phyloP scores from a whole-genome alignment of 23 red algal species.

The Gracilariopsis chorda region DNA sequence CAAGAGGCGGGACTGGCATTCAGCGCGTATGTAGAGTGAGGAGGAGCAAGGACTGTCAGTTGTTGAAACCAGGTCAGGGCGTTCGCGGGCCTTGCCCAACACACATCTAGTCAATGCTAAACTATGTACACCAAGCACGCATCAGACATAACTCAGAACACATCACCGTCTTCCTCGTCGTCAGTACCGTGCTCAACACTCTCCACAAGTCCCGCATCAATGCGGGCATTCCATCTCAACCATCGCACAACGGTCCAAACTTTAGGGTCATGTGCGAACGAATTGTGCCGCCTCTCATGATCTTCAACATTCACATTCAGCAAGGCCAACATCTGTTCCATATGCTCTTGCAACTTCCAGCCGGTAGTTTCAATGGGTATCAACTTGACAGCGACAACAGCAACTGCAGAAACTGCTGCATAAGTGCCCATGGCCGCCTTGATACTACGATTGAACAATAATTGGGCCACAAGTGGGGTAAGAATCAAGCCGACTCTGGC shows the following conservation, averaged over 20 bases:
- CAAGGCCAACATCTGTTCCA: slow-evolving; percentile 33
- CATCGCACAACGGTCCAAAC: background rate
- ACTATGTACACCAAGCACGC: too few species aligned
- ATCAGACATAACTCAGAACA: too few species aligned
- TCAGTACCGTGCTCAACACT: background rate
- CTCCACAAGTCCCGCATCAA: background rate
- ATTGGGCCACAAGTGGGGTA: slow-evolving; percentile 44
- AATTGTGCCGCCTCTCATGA: background rate
- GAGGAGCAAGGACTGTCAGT: too few species aligned
- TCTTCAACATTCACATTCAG: background rate
- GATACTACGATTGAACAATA: background rate
- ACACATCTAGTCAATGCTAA: too few species aligned
- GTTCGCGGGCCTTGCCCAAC: too few species aligned
- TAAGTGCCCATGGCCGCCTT: slow-evolving; percentile 34
- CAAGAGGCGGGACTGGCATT: too few species aligned
- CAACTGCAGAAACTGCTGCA: background rate
- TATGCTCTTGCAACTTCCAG: slow-evolving; percentile 6
- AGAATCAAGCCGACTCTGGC: slow-evolving; percentile 25
- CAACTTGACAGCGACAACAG: slow-evolving; percentile 23
- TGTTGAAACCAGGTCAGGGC: too few species aligned
- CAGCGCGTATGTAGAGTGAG: too few species aligned
- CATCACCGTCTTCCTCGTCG: background rate
- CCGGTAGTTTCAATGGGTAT: slow-evolving; percentile 54
- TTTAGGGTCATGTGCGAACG: slow-evolving; percentile 4
- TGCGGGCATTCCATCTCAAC: slow-evolving; percentile 35